phyloP scores from a whole-genome alignment of 306 rosid genomes.

The Cucurbita argyrosperma region DNA sequence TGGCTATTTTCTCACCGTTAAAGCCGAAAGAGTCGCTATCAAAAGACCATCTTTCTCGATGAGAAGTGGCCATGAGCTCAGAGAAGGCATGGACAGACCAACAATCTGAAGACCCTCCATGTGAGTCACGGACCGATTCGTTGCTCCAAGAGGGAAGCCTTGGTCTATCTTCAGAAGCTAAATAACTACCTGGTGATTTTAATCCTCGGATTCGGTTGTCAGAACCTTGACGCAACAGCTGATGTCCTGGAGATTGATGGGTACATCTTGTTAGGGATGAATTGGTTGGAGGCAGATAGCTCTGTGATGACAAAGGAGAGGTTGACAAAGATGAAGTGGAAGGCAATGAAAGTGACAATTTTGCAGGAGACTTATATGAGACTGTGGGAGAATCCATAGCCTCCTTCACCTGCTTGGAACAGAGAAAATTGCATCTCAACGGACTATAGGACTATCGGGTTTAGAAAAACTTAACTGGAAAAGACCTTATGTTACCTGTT shows the following conservation, averaged over 20 bases:
- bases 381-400: conserved; percentile 37
- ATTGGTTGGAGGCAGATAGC: conserved; percentile 28
- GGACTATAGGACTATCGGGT: not conserved
- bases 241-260: conserved; percentile 65
- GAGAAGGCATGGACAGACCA: conserved; percentile 94
- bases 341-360: conserved; percentile 43
- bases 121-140: conserved; percentile 57
- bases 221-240: conserved; percentile 57
- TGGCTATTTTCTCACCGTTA: conserved; percentile 47
- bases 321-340: conserved; percentile 40
- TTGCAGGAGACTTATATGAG: conserved; percentile 32
- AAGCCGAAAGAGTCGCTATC: conserved; percentile 67
- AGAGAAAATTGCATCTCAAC: not conserved
- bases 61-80: conserved; percentile 82
- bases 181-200: conserved; percentile 64
- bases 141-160: conserved; percentile 70
- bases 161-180: conserved; percentile 68
- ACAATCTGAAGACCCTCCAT: conserved; percentile 77
- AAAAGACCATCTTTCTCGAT: conserved; percentile 84
- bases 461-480: not conserved
- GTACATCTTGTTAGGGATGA: conserved; percentile 58
- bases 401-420: conserved; percentile 34
- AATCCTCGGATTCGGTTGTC: conserved; percentile 55
- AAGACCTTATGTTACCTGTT: conserved; percentile 44
- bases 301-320: conserved; percentile 28